phyloP scores from a whole-genome alignment of 75 land plant genomes.

The Azolla pinnata region DNA sequence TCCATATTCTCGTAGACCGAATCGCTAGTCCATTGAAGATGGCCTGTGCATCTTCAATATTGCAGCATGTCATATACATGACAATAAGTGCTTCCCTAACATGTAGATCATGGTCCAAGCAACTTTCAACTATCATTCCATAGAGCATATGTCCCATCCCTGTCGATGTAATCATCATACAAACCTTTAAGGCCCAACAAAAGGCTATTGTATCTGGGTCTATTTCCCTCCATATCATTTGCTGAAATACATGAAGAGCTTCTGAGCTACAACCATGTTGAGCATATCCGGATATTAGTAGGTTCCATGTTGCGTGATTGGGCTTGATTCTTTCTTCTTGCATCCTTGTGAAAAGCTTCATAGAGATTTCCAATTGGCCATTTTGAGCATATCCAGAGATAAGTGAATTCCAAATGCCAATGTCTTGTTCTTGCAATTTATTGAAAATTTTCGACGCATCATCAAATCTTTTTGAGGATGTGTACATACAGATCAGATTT shows the following conservation, averaged over 20 bases:
- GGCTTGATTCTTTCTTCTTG: background rate
- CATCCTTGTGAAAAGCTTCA: background rate
- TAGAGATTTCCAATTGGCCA: background rate
- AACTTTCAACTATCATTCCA: background rate
- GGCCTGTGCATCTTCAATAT: background rate
- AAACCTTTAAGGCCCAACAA: no score
- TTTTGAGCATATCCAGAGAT: background rate
- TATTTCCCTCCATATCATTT: slow-evolving; percentile 1
- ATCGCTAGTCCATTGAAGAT: background rate
- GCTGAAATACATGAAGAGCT: slow-evolving; percentile 3
- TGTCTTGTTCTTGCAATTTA: no score
- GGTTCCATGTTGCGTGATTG: slow-evolving; percentile 1
- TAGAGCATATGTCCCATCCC: background rate
- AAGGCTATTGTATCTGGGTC: background rate
- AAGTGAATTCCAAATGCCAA: background rate
- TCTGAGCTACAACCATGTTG: background rate
- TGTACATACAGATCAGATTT: no score
- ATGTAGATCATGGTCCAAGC: background rate
- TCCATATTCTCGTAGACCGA: no score
- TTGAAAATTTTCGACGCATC: no score
- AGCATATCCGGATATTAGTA: background rate
- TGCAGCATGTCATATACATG: background rate
- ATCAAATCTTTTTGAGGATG: no score
- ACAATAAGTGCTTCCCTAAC: background rate
- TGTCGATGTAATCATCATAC: no score